A percentile compares a stretch with the other conserved stretches of the same genome.
phyloP scores from a whole-genome alignment of 2,329 filamentous ascomycete genomes.

The Aspergillus tubingensis region DNA sequence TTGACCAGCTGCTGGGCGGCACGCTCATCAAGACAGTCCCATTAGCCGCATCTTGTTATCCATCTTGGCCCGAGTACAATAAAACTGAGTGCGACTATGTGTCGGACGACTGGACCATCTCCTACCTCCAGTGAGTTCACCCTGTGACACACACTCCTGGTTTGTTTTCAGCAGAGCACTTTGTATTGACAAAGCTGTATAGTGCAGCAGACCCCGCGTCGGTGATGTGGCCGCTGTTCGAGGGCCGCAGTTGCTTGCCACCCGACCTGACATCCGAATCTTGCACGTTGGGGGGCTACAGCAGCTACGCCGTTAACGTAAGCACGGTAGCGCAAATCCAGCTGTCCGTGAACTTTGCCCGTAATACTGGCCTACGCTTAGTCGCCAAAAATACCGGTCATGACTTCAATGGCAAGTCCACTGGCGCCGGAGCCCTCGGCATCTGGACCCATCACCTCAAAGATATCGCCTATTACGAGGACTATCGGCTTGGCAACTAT shows the following conservation, averaged over 20 bases:
- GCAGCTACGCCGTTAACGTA: constrained; percentile 40
- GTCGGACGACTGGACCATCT: constrained; percentile 26
- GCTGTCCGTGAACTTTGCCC: constrained; percentile 33
- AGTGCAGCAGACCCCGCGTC: constrained; percentile 28
- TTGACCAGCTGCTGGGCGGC: constrained; percentile 26
- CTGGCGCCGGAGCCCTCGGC: constrained; percentile 49
- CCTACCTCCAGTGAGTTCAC: constrained; percentile 28
- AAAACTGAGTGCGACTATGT: constrained; percentile 21
- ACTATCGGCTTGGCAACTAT: constrained; percentile 47
- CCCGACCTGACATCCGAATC: constrained; percentile 23
- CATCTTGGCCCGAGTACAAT: constrained; percentile 28
- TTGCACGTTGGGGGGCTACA: constrained; percentile 36
- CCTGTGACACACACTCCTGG: no score
- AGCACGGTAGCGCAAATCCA: constrained; percentile 36
- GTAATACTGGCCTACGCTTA: constrained; percentile 35
- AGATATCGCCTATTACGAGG: constrained; percentile 41
- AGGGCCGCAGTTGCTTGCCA: constrained; percentile 30
- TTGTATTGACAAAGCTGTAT: neutral
- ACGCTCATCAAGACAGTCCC: constrained; percentile 31
- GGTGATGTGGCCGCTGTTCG: constrained; percentile 32
- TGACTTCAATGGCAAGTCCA: constrained; percentile 51
- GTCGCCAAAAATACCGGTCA: constrained; percentile 51
- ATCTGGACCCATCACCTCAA: constrained; percentile 56
- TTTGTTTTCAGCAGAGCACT: no score
- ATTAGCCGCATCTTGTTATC: constrained; percentile 30